Evolutionary conservation across 805 yeast species (phyloP), one percentile per base, ranked within the genome.

Genomic region (Yamadazyma takamatsuzukensis): DNA sequence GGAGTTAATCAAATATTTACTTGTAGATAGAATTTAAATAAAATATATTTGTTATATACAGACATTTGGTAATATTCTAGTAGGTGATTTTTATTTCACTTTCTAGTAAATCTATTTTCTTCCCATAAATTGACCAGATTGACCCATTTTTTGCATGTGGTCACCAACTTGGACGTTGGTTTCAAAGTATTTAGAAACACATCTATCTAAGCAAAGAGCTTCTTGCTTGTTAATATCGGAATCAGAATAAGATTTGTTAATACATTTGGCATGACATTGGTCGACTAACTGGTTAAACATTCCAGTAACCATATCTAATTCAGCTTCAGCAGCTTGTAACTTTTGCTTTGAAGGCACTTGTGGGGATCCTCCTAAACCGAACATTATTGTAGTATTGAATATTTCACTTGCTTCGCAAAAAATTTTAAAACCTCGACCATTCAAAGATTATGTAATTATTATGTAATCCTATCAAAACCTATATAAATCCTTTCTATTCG

Each of bases 131-230:
- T 59, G 68, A 40, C 70, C 70, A 25, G 62, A 53, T 48, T 66
- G 72, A 27, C 73, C 73, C 47, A 67, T 47, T 43, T 63, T 61
- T 53, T 67, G 73, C 72, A 67, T 67, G 48, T 66, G 61, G 64
- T 89, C 97, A 50, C 96, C 96, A 41, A 89, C 96, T 65, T 86
- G 84, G 43, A 87, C 93, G 58, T 89, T 89, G 45, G 95, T 85
- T 51, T 86, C 96, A 51, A 89, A 89, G 64, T 89, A 89, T 63
- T 89, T 89, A 49, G 93, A 77, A 37, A 89, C 97, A 70, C 97
- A 89, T 74, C 96, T 82, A 67, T 89, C 97, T 43, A 89, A 72
- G 62, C 97, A 89, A 29, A 84, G 67, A 28, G 87, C 78, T 65
- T 89, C 97, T 48, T 70, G 78, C 67, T 83, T 85, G 64, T 70